Base-by-base conservation (phyloP, 768 basidiomycete genomes). In the Mrakia hoshinonis region DNA sequence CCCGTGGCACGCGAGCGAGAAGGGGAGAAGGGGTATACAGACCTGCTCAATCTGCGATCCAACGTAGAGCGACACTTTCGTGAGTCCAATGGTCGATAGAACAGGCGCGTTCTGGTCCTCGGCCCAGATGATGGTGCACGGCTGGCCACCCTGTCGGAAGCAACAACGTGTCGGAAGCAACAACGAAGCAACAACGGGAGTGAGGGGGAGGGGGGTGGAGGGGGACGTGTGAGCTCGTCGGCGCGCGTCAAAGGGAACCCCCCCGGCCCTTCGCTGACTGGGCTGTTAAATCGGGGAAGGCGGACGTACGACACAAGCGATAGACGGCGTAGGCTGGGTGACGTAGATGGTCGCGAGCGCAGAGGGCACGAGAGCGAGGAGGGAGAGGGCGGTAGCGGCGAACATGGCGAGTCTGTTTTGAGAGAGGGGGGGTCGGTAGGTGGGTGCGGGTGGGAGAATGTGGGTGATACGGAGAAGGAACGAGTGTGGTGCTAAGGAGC, bases 81-180 rank as follows among this genome's bases (percentile, higher is more conserved):
- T 31, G 18, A 61, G 31, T 22, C 34, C 58, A 31, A 61, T 61
- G 4, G 58, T 61, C 18, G 58, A 61, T 12, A 61, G 36, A 12
- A 22, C n/a, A 29, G 58, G 58, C 1, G n/a, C 58, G 20, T 61
- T 61, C 18, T 31, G 31, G 12, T 61, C 58, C 36, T 61, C 58
- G n/a, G 58, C 58, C 58, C 58, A 61, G 58, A 61, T 38, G 58
- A 61, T 61, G 5, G 58, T 61, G 58, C 58, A 61, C 12, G 58
- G 34, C 1, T 22, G 31, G 31, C 58, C 58, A 36, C 58, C 58
- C 58, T 61, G 58, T 61, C 36, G 20, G 18, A 34, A 47, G 10
- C 46, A 13, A 34, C n/a, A n/a, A 15, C 54, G 10, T 29, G 31
- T 22, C n/a, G 36, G 55, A 58, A 58, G n/a, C n/a, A n/a, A 20